phyloP scores from a whole-genome alignment of 495 filamentous ascomycete genomes.

The Penicillium parvum region DNA sequence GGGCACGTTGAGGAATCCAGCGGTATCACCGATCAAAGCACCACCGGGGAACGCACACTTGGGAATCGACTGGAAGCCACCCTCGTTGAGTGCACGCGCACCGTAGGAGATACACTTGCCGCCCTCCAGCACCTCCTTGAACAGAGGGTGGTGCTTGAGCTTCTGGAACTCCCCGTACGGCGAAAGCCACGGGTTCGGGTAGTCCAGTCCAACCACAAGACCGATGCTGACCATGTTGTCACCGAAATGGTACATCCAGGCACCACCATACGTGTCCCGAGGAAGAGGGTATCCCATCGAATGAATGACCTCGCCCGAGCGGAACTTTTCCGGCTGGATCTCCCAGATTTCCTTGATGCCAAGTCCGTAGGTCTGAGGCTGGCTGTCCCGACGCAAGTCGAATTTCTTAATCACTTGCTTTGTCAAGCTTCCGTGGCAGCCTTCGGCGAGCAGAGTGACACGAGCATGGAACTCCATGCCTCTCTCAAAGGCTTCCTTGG shows the following conservation, averaged over 20 bases:
- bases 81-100: slow-evolving; percentile 88
- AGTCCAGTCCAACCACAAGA: slow-evolving; percentile 91
- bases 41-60: slow-evolving; percentile 95
- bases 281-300: slow-evolving; percentile 93
- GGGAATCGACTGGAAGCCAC: slow-evolving; percentile 95
- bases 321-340: slow-evolving; percentile 87
- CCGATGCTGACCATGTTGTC: slow-evolving; percentile 95
- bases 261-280: slow-evolving; percentile 87
- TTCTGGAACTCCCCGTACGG: slow-evolving; percentile 98
- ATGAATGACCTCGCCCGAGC: slow-evolving; percentile 78
- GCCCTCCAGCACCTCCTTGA: slow-evolving; percentile 74
- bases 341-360: slow-evolving; percentile 98
- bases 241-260: slow-evolving; percentile 98
- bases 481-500: slow-evolving; percentile 88
- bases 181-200: slow-evolving; percentile 92
- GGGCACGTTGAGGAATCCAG: slow-evolving; percentile 95
- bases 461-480: slow-evolving; percentile 99
- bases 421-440: slow-evolving; percentile 91
- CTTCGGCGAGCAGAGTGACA: slow-evolving; percentile 90
- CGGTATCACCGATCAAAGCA: slow-evolving; percentile 92
- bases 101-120: slow-evolving; percentile 98
- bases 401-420: slow-evolving; percentile 97
- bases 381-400: slow-evolving; percentile 81
- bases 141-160: slow-evolving; percentile 94
- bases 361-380: slow-evolving; percentile 91